Conservation (phyloP, 1,139 yeast species). For the Sugiyamaella sp. region DNA sequence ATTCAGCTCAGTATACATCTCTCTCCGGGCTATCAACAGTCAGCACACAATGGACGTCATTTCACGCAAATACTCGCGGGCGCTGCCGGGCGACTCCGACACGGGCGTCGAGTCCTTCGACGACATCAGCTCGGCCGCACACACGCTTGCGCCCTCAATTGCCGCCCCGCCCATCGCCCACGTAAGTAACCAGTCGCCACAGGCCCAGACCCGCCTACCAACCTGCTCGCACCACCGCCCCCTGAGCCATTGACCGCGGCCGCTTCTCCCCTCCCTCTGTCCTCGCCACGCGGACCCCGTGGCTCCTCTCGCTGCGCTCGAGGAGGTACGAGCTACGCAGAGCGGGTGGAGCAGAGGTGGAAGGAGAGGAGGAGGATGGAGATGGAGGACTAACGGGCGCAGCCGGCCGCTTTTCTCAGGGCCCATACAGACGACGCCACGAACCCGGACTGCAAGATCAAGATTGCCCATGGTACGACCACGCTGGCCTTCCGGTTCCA, state of each 20-base stretch:
- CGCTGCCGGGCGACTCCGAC: conserved; percentile 16
- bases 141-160: conserved; percentile 57
- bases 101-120: conserved; percentile 21
- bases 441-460: conserved; percentile 92
- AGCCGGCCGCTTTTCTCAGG: conserved; percentile 91
- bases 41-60: conserved; percentile 32
- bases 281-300: too few species aligned
- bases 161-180: conserved; percentile 82
- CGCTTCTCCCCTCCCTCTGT: too few species aligned
- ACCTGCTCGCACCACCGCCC: conserved; percentile 2
- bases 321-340: too few species aligned
- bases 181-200: conserved; percentile 29
- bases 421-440: conserved; percentile 97
- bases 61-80: conserved; percentile 29
- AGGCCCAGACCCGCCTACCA: not conserved
- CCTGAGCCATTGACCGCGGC: too few species aligned
- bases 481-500: conserved; percentile 94
- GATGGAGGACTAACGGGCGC: conserved; percentile 22
- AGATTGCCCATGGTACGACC: conserved; percentile 98
- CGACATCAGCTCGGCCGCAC: conserved; percentile 17
- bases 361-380: too few species aligned
- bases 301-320: too few species aligned
- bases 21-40: not conserved
- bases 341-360: too few species aligned
- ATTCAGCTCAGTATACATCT: not conserved